Evolutionary conservation across 345 rosid genomes (phyloP).

Genomic region (Citrus australasica): DNA sequence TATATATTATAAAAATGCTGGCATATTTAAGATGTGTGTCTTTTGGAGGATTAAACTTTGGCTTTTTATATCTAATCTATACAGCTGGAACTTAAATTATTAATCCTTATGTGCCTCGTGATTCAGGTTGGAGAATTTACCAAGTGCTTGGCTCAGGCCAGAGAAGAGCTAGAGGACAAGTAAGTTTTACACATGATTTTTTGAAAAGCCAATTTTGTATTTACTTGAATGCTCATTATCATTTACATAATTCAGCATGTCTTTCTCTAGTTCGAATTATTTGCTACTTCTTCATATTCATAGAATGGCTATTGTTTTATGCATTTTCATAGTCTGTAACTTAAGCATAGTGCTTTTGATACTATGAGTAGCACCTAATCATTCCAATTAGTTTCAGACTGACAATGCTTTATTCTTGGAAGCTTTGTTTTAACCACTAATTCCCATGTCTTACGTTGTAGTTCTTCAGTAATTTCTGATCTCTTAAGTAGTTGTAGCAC

Average conservation of each 20-base stretch:
- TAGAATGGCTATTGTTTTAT: not conserved
- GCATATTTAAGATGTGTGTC: not conserved
- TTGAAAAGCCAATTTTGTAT: not conserved
- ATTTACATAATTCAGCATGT: no score
- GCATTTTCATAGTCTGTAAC: not conserved
- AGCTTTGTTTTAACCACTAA: not conserved
- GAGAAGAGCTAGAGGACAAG: constrained; percentile 80
- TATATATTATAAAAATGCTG: not conserved
- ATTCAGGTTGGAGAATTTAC: constrained; percentile 83
- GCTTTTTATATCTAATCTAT: not conserved
- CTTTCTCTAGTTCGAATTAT: not conserved
- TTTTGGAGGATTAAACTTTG: not conserved
- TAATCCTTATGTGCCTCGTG: not conserved
- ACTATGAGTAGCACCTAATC: no score
- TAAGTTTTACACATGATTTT: constrained; percentile 30
- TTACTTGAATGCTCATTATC: not conserved
- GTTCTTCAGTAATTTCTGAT: not conserved
- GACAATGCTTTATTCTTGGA: not conserved
- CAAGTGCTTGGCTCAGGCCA: constrained; percentile 76
- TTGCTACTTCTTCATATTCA: not conserved
- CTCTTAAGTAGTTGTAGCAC: not conserved
- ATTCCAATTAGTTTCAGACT: not conserved
- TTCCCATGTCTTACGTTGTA: not conserved
- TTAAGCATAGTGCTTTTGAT: not conserved
- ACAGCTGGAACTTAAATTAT: not conserved